These are phyloP conservation scores for Megacollybia marginata DNA, from an alignment of 768 basidiomycete genomes.

Conservation along the genomic window DNA sequence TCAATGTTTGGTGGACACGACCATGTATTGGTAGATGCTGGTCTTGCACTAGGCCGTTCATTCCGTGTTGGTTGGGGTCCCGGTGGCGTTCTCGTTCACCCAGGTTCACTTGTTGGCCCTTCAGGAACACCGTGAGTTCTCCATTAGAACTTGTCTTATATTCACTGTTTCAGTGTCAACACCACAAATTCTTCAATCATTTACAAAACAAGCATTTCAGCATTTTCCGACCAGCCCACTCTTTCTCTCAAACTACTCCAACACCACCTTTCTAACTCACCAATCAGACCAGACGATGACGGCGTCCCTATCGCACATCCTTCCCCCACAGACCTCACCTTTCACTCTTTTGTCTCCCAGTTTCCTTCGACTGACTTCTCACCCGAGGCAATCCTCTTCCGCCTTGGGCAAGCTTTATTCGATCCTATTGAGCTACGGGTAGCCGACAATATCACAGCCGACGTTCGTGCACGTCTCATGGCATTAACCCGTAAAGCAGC, in stretches of 20 bases:
- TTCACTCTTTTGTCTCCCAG: conserved; percentile 67
- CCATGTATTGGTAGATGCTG: conserved; percentile 67
- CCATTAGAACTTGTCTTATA: neutral
- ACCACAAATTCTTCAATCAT: conserved; percentile 62
- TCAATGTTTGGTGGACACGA: conserved; percentile 64
- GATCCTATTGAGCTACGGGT: conserved; percentile 72
- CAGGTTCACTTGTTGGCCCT: conserved; percentile 68
- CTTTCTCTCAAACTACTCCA: conserved; percentile 60
- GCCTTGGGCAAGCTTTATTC: conserved; percentile 84
- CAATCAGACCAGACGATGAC: conserved; percentile 63
- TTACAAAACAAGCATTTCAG: conserved; percentile 39
- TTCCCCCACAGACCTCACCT: conserved; percentile 51
- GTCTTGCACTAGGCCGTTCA: conserved; percentile 77
- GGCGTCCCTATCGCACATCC: conserved; percentile 67
- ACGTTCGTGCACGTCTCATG: conserved; percentile 53
- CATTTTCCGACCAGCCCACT: conserved; percentile 27
- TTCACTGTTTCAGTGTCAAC: conserved; percentile 28
- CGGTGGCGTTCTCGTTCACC: conserved; percentile 64
- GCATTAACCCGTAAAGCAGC: conserved; percentile 69
- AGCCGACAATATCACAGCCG: conserved; percentile 42
- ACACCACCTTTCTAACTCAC: conserved; percentile 69
- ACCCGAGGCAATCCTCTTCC: conserved; percentile 74
- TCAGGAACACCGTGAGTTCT: conserved; percentile 41
- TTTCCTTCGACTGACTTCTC: conserved; percentile 68
- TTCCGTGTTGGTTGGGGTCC: conserved; percentile 92